Base-by-base conservation (phyloP, 2,329 filamentous ascomycete genomes). In the Microcera coccophila region DNA sequence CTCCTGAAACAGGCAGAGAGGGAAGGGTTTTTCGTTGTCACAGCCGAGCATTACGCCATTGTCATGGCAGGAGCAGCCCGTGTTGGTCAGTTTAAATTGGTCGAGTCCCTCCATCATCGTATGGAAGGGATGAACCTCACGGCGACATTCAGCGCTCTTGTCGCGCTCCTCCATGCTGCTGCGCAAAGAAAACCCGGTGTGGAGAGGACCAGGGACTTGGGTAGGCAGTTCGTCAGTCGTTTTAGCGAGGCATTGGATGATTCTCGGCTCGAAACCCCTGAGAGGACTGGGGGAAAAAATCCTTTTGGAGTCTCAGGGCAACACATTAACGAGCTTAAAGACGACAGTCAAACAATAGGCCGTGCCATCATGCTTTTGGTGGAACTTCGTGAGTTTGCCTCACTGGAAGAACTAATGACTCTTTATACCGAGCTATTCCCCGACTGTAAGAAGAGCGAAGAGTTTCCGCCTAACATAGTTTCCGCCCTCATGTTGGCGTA, bases 401-500 rank as follows among this genome's bases (percentile, higher is more conserved):
- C 82, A 5, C 76, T 78, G 14, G 65, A 75, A 47, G 66, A 78
- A 41, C 65, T 88, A 5, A 73, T 83, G 50, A 66, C 75, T 21
- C 59, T 77, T 37, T 85, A 79, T 54, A 63, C 66, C 21, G 61
- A 63, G 35, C 54, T 69, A 16, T 65, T 73, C 20, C 65, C 66
- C 1, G 47, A 65, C 15, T 55, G 60, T 24, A 51, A 63, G 33
- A 46, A 48, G 34, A 43, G 58, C 12, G 59, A 67, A 9, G 48
- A 62, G 1, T 65, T 77, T 14, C 78, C 82, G 0, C 64, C 80
- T 3, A 62, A 68, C 14, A 65, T 90, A 41, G 65, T 87, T 17
- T 72, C 74, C 38, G 75, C 82, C 8, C 64, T 91, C 44, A 90
- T 95, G 84, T 68, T 74, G 17, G 74, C 80, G 1, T 76, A 86